These are phyloP conservation scores for Tylopilus intermedius DNA, from an alignment of 768 basidiomycete species.

Conservation along the genomic window DNA sequence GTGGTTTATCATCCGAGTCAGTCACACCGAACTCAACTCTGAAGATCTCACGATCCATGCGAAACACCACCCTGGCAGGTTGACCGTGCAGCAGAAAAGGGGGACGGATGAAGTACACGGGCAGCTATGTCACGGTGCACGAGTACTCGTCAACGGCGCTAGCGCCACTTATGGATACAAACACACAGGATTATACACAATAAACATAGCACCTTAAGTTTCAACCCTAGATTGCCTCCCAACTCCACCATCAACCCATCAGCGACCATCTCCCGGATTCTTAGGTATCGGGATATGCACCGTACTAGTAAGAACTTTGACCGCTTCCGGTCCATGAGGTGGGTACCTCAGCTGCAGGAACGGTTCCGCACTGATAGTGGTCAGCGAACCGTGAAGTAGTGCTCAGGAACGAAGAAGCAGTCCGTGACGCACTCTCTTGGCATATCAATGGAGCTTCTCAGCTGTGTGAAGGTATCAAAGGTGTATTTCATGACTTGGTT, in stretches of 20 bases:
- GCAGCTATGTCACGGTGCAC: neutral
- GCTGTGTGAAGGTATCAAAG: conserved; percentile 52
- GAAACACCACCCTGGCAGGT: neutral
- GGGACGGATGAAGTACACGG: conserved; percentile 1
- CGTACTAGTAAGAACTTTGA: conserved; percentile 7
- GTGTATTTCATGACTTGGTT: conserved; percentile 47
- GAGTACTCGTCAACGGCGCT: neutral
- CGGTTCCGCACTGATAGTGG: conserved; percentile 18
- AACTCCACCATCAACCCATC: neutral
- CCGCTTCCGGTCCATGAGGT: conserved; percentile 18
- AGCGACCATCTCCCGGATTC: conserved; percentile 5
- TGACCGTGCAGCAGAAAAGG: conserved; percentile 1
- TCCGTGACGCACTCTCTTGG: conserved; percentile 46
- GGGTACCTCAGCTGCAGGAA: conserved; percentile 22
- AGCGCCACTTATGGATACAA: neutral
- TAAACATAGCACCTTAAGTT: neutral
- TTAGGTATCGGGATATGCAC: conserved; percentile 14
- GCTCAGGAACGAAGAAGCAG: neutral
- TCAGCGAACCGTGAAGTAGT: conserved; percentile 3
- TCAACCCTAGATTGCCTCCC: neutral
- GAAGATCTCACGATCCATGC: too few species aligned
- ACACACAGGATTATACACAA: neutral
- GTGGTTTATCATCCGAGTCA: too few species aligned
- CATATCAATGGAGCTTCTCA: conserved; percentile 46
- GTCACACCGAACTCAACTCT: too few species aligned